These are phyloP conservation scores for Bruguiera parviflora DNA, from an alignment of 345 rosid genomes.

Conservation along the genomic window DNA sequence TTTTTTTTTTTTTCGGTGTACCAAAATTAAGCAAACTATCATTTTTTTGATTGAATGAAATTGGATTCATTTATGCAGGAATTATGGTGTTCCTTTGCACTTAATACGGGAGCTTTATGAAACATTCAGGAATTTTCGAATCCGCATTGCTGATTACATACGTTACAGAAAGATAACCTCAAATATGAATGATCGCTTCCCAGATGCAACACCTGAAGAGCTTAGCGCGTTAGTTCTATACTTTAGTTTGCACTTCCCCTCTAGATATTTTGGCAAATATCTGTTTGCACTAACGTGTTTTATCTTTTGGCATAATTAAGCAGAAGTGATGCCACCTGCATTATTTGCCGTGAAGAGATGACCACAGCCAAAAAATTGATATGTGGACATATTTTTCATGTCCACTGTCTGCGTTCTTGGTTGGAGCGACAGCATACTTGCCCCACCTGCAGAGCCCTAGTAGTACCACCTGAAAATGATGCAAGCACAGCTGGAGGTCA, in stretches of 20 bases:
- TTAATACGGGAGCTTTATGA: constrained; percentile 91
- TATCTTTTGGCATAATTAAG: constrained; percentile 29
- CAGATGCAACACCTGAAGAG: constrained; percentile 92
- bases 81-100: constrained; percentile 92
- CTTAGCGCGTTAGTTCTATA: constrained; percentile 58
- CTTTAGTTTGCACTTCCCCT: constrained; percentile 1
- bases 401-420: constrained; percentile 98
- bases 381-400: constrained; percentile 96
- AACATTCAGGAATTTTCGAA: constrained; percentile 88
- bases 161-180: constrained; percentile 96
- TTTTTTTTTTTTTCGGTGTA: too few relatives aligned
- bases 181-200: constrained; percentile 94
- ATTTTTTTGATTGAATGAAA: neutral
- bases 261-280: neutral
- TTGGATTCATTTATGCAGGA: constrained; percentile 45
- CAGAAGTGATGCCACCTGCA: constrained; percentile 94
- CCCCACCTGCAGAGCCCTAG: constrained; percentile 90
- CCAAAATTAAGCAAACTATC: too few relatives aligned
- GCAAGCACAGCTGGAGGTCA: constrained; percentile 55
- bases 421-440: constrained; percentile 94
- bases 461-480: constrained; percentile 77
- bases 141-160: constrained; percentile 85
- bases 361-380: constrained; percentile 81
- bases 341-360: constrained; percentile 99
- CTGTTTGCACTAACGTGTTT: constrained; percentile 15